Base-by-base conservation (phyloP, 2,329 filamentous ascomycete species). In the Arthrobotrys sphaeroides region DNA sequence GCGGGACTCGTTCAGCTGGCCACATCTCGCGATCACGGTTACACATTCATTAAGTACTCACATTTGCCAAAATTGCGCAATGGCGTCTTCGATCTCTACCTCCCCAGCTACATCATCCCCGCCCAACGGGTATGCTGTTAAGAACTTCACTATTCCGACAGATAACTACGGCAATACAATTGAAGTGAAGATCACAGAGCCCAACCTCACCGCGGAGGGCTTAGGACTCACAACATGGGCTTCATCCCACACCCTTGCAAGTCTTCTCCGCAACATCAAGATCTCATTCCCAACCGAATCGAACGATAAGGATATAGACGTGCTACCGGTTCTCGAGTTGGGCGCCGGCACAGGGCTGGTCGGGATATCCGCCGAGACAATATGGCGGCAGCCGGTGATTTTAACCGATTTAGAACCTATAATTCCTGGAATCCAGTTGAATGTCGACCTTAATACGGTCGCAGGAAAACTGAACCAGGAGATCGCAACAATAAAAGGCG, bases 161-260 rank as follows among this genome's bases (percentile, higher is more conserved):
- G 26, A 64, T 10, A 20, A 33, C 3, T 18, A 36, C 5, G 47
- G 33, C 1, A 26, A n/a, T 16, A 57, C 67, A 1, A 57, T 65
- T 2, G 47, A 45, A 22, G 20, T 72, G 3, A 64, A 38, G 33
- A 73, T 78, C 45, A 57, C 73, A 10, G 73, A 78, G 31, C 73
- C 77, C 5, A 55, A 59, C 24, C 57, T 78, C 4, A 43, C 18
- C 16, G 81, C 82, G 13, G 80, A 83, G 55, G 82, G 82, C 47
- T 80, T 83, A n/a, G 75, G 78, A 13, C 78, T 83, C n/a, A 79
- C 80, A 61, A 83, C 82, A 16, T 83, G 82, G 82, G 82, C 82
- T 2, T 80, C 81, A n/a, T 81, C 82, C 2, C 80, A 80, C 62
- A 79, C 83, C 43, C 78, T 83, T 10, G 81, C 82, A 5, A 80